Conservation (phyloP, 345 rosid species). For the Salix udensis region DNA sequence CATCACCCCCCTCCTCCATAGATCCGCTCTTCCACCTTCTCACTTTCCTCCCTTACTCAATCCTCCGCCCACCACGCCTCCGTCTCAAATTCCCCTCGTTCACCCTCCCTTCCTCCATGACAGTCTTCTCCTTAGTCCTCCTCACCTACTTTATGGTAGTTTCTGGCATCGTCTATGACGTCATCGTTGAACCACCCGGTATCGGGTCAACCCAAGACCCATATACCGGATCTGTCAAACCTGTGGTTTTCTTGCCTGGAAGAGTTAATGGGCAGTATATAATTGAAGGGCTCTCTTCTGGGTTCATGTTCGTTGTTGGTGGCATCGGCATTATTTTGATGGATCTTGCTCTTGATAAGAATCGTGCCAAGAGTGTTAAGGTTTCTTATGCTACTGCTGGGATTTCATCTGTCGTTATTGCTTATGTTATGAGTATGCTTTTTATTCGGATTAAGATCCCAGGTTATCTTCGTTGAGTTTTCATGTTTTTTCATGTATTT, state of each 20-base stretch:
- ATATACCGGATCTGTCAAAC: constrained; percentile 72
- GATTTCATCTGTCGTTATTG: constrained; percentile 56
- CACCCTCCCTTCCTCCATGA: constrained; percentile 84
- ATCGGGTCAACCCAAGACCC: constrained; percentile 95
- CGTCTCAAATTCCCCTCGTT: constrained; percentile 83
- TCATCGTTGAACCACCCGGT: constrained; percentile 95
- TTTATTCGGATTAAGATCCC: constrained; percentile 98
- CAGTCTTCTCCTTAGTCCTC: constrained; percentile 73
- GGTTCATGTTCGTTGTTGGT: constrained; percentile 91
- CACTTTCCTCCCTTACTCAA: constrained; percentile 54
- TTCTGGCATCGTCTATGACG: constrained; percentile 89
- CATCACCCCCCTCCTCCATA: constrained; percentile 19
- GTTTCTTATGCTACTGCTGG: constrained; percentile 79
- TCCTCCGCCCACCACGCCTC: constrained; percentile 82
- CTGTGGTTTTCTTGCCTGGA: constrained; percentile 86
- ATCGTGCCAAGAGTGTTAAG: constrained; percentile 77
- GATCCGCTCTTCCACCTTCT: constrained; percentile 74
- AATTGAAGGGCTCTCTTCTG: constrained; percentile 95
- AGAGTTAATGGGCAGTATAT: constrained; percentile 96
- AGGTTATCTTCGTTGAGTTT: constrained; percentile 63
- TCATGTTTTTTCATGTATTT: background rate
- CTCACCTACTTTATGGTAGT: constrained; percentile 94
- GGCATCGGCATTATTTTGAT: constrained; percentile 76
- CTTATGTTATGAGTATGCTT: constrained; percentile 90
- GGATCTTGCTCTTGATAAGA: constrained; percentile 88